A percentile compares a stretch with the other conserved stretches of the same genome.
These are phyloP conservation scores for Candida pini DNA, from an alignment of 805 yeast genomes.

Conservation along the genomic window DNA sequence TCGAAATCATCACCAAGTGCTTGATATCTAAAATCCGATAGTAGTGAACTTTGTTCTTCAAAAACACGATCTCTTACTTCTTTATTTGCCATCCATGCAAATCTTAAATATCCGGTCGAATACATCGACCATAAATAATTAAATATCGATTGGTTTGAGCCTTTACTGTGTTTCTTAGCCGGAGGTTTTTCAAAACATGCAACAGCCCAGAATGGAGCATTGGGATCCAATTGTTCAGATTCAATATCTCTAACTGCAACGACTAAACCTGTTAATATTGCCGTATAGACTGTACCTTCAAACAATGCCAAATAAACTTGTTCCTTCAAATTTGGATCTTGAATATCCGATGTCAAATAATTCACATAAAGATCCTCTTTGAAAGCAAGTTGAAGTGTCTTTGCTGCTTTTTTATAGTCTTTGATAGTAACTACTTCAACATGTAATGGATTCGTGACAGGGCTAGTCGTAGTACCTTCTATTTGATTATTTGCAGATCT, in stretches of 20 bases:
- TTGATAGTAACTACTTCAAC: slow-evolving; percentile 30
- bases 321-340: slow-evolving; percentile 30
- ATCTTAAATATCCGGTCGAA: slow-evolving; percentile 29
- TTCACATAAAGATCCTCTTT: slow-evolving; percentile 49
- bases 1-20: slow-evolving; percentile 36
- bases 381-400: slow-evolving; percentile 47
- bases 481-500: background rate
- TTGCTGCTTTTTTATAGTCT: slow-evolving; percentile 52
- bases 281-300: slow-evolving; percentile 48
- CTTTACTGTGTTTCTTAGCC: slow-evolving; percentile 4
- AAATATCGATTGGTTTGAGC: slow-evolving; percentile 25
- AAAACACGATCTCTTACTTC: slow-evolving; percentile 46
- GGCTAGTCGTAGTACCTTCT: too few relatives aligned
- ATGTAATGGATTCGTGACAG: slow-evolving; percentile 6
- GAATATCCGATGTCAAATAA: slow-evolving; percentile 40
- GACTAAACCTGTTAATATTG: slow-evolving; percentile 44
- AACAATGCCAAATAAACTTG: slow-evolving; percentile 44
- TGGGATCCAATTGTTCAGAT: slow-evolving; percentile 34
- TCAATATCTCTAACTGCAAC: slow-evolving; percentile 45
- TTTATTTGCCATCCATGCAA: slow-evolving; percentile 30
- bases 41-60: slow-evolving; percentile 43
- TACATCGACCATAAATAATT: slow-evolving; percentile 29
- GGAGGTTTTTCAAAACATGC: slow-evolving; percentile 42
- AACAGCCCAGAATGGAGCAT: slow-evolving; percentile 46
- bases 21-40: slow-evolving; percentile 37